Evolutionary conservation across 805 yeast genomes (phyloP).

Genomic region (Scheffersomyces stipitis): DNA sequence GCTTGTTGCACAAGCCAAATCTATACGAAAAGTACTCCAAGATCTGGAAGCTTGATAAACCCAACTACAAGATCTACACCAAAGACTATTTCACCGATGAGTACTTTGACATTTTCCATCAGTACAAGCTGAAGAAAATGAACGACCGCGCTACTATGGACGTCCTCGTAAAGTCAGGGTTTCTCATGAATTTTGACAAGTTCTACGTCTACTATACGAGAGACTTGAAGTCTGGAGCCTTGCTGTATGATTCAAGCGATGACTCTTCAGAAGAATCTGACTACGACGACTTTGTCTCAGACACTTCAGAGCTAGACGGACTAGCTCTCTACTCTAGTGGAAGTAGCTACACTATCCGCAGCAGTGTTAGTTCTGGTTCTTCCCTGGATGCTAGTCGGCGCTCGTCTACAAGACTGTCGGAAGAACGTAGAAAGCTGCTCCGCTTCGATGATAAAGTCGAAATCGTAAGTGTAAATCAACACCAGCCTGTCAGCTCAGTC

Average conservation of each 20-base stretch:
- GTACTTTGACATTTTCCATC: slow-evolving; percentile 8
- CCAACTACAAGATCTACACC: slow-evolving; percentile 16
- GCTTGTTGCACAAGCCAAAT: slow-evolving; percentile 11
- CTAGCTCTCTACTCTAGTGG: neutral
- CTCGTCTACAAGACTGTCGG: neutral
- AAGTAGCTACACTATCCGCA: neutral
- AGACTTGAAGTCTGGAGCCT: slow-evolving; percentile 1
- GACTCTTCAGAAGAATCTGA: slow-evolving; percentile 2
- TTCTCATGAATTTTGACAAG: slow-evolving; percentile 22
- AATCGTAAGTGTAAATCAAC: slow-evolving; percentile 5
- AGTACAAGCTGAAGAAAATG: slow-evolving; percentile 9
- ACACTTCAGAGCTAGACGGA: neutral
- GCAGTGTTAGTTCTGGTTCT: neutral
- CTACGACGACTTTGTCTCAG: neutral
- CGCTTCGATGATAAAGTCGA: slow-evolving; percentile 7
- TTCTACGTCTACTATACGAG: slow-evolving; percentile 9
- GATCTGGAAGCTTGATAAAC: slow-evolving; percentile 18
- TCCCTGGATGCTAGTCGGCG: neutral
- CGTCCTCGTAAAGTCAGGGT: slow-evolving; percentile 9
- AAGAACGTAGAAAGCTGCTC: slow-evolving; percentile 1
- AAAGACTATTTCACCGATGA: slow-evolving; percentile 8
- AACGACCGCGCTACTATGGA: slow-evolving; percentile 7
- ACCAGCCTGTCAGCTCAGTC: slow-evolving; percentile 8
- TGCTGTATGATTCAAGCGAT: neutral
- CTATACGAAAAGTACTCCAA: slow-evolving; percentile 15